A percentile compares a stretch with the other conserved stretches of the same genome.
Conservation (phyloP, 1,139 yeast species). For the Debaryomycetaceae sp. region DNA sequence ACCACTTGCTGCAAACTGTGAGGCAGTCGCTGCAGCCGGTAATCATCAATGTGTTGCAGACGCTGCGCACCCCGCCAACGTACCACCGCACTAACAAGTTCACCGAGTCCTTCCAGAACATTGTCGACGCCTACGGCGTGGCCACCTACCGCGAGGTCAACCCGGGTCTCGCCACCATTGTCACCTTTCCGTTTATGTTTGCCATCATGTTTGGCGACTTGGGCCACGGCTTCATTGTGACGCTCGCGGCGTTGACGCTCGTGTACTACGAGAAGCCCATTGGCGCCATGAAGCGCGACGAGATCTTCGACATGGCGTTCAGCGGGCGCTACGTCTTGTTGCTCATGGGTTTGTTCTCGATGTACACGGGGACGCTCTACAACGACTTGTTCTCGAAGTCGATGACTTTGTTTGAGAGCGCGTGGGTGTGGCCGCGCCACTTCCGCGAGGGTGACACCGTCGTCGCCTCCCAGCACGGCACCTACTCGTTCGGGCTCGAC, state of each 20-base stretch:
- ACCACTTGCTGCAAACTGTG: slow-evolving; percentile 30
- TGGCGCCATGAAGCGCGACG: slow-evolving; percentile 62
- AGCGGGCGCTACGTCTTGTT: slow-evolving; percentile 70
- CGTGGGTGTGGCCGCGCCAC: slow-evolving; percentile 70
- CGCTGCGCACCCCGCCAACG: slow-evolving; percentile 74
- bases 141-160: slow-evolving; percentile 76
- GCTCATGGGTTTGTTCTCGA: slow-evolving; percentile 73
- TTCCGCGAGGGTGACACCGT: slow-evolving; percentile 57
- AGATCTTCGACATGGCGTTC: slow-evolving; percentile 78
- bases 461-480: slow-evolving; percentile 52
- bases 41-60: slow-evolving; percentile 60
- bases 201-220: slow-evolving; percentile 87
- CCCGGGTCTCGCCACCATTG: slow-evolving; percentile 75
- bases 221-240: slow-evolving; percentile 71
- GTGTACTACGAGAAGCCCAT: slow-evolving; percentile 60
- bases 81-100: slow-evolving; percentile 73
- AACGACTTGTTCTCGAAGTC: slow-evolving; percentile 76
- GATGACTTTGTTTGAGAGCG: slow-evolving; percentile 66
- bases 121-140: slow-evolving; percentile 78
- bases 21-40: slow-evolving; percentile 47
- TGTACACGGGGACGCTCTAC: slow-evolving; percentile 74
- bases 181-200: slow-evolving; percentile 82
- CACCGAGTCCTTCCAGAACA: slow-evolving; percentile 70
- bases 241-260: slow-evolving; percentile 53
- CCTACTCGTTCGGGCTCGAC: slow-evolving; percentile 67